These are phyloP conservation scores for Cutaneotrichosporon sp. DNA, from an alignment of 1,284 basidiomycete species.

Conservation along the genomic window DNA sequence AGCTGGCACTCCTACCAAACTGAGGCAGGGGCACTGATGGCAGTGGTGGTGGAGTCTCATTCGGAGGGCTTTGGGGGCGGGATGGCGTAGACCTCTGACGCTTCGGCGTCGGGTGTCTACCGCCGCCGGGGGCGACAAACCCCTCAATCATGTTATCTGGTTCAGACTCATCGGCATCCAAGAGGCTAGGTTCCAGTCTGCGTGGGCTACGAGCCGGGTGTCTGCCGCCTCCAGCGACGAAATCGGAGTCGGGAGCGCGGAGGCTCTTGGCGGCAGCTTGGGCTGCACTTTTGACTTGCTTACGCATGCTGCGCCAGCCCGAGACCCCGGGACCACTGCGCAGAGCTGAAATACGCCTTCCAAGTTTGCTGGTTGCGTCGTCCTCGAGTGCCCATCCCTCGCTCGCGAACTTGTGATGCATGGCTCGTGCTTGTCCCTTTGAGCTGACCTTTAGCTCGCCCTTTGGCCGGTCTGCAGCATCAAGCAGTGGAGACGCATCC, in stretches of 20 bases:
- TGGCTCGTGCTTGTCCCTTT: neutral
- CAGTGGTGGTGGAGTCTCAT: neutral
- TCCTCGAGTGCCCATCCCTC: neutral
- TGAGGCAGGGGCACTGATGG: neutral
- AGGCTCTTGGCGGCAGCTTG: neutral
- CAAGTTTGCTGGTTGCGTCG: neutral
- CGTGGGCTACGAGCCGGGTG: neutral
- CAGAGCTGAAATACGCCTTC: neutral
- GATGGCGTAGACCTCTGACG: too few relatives aligned
- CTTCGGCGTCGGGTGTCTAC: too few relatives aligned
- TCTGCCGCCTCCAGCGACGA: neutral
- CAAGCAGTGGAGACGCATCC: neutral
- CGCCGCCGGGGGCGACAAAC: too few relatives aligned
- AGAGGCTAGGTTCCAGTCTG: too few relatives aligned
- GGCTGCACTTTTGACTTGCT: neutral
- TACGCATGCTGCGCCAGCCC: neutral
- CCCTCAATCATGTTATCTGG: too few relatives aligned
- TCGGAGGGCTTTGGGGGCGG: neutral
- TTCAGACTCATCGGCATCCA: too few relatives aligned
- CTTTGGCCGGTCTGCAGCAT: neutral
- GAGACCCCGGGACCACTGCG: neutral
- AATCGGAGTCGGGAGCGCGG: neutral
- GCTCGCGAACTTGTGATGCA: conserved; percentile 2
- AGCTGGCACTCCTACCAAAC: neutral
- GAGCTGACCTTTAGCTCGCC: too few relatives aligned